Base-by-base conservation (phyloP, 139 green algal genomes). In the Ulvella scutata region DNA sequence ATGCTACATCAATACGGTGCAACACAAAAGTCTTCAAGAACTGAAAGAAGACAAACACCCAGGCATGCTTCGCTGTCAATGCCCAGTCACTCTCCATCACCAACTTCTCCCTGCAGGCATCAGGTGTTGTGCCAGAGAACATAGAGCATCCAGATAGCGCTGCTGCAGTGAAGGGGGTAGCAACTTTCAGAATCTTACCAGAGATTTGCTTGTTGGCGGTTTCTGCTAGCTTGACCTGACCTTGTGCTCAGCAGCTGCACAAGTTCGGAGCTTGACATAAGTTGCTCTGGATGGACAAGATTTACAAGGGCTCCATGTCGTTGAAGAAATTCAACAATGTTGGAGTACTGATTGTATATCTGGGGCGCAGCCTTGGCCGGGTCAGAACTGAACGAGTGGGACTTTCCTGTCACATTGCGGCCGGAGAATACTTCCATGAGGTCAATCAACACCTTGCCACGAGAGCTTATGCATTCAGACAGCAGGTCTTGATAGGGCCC, bases 1-100 rank as follows among this genome's bases (percentile, higher is more conserved):
- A 67, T 9, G 9, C 10, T 26, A 67, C 33, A 26, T 26, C 13
- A 6, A 67, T 29, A 31, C n/a, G n/a, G 31, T 23, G 51, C 43
- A 93, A 78, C n/a, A 90, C 81, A 76, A 90, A 92, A 0, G 91
- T 67, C 77, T 86, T 87, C 37, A 92, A 84, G 17, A 87, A 72
- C 85, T 90, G 83, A 37, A 43, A 29, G 38, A 17, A 59, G 33
- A 43, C 21, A 36, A 59, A 10, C 73, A 81, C 20, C 59, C 36
- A 38, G 3, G 35, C 38, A 4, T 67, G 51, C 51, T 13, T 26
- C 7, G 31, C 33, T n/a, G 33, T 26, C 31, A 23, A 26, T 36
- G 6, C 9, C 51, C 51, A 67, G 10, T 67, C 51, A 10, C 33
- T 10, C 33, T 26, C 17, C 17, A 36, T 6, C 7, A 67, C 4